These are phyloP conservation scores for Lipomyces anomalus DNA, from an alignment of 805 yeast species.

Conservation along the genomic window DNA sequence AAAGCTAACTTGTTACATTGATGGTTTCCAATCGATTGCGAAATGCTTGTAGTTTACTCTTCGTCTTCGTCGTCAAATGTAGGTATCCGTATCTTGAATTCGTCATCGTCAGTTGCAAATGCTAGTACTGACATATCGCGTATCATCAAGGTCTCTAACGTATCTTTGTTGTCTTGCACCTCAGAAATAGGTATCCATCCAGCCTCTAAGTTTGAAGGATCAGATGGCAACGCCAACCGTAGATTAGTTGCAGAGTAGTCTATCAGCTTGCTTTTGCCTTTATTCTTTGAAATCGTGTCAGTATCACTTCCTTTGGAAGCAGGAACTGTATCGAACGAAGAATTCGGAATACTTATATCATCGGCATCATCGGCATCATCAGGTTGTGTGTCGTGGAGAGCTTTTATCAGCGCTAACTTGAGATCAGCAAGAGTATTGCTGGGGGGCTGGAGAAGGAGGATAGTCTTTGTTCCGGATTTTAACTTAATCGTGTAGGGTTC, in stretches of 20 bases:
- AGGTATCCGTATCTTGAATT: conserved; percentile 7
- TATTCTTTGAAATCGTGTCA: not conserved
- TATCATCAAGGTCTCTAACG: not conserved
- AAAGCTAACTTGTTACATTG: no score
- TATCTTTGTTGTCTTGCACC: not conserved
- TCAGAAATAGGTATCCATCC: not conserved
- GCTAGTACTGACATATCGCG: conserved; percentile 5
- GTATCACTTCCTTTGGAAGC: not conserved
- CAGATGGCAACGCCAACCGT: conserved; percentile 3
- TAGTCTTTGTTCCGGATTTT: not conserved
- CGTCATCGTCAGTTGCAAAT: conserved; percentile 3
- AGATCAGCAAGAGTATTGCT: not conserved
- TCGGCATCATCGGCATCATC: not conserved
- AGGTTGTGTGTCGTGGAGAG: conserved; percentile 3
- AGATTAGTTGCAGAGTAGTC: not conserved
- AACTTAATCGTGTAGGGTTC: not conserved
- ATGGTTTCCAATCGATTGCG: no score
- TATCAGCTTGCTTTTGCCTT: not conserved
- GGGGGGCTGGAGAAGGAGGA: not conserved
- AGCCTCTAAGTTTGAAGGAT: conserved; percentile 1
- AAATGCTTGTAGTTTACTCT: no score
- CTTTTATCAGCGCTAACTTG: conserved; percentile 1
- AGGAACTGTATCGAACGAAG: not conserved
- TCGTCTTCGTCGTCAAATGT: not conserved
- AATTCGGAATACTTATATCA: not conserved